These are phyloP conservation scores for Hippophae tibetana DNA, from an alignment of 306 rosid species.

Conservation along the genomic window DNA sequence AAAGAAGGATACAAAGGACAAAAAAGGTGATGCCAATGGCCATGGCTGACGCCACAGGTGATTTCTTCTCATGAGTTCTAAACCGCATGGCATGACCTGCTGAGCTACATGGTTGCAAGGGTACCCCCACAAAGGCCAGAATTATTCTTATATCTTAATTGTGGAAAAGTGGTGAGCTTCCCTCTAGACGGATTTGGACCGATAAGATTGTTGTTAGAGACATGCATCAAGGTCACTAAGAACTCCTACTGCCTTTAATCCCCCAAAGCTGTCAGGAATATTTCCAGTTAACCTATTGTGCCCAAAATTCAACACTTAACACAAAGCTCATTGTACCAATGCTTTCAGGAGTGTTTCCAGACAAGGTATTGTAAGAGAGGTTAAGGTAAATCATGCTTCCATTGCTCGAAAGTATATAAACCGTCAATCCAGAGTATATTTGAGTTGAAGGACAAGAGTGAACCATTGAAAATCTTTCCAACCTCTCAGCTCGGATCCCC, in stretches of 20 bases:
- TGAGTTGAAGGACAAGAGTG: conserved; percentile 59
- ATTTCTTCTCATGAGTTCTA: conserved; percentile 26
- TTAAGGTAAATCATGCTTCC: conserved; percentile 70
- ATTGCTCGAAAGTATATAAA: conserved; percentile 37
- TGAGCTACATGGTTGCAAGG: conserved; percentile 35
- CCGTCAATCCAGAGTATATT: conserved; percentile 56
- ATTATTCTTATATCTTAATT: conserved; percentile 60
- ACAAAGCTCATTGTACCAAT: conserved; percentile 43
- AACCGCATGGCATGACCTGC: conserved; percentile 14
- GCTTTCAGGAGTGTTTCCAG: conserved; percentile 41
- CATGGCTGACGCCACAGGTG: conserved; percentile 29
- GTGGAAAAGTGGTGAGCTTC: conserved; percentile 61
- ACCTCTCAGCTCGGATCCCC: conserved; percentile 42
- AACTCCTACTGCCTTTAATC: conserved; percentile 45
- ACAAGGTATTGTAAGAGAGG: conserved; percentile 56
- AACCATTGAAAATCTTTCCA: conserved; percentile 49
- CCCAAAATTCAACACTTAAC: conserved; percentile 58
- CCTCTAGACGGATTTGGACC: conserved; percentile 63
- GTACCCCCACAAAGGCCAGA: conserved; percentile 62
- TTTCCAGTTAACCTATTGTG: conserved; percentile 49
- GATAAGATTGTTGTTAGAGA: conserved; percentile 56
- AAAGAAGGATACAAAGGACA: conserved; percentile 30
- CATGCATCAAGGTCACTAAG: conserved; percentile 57
- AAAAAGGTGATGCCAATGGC: conserved; percentile 32
- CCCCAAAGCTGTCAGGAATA: conserved; percentile 59